Evolutionary conservation across 2,329 filamentous ascomycete genomes (phyloP).

Genomic region (Aspergillus alliaceus): DNA sequence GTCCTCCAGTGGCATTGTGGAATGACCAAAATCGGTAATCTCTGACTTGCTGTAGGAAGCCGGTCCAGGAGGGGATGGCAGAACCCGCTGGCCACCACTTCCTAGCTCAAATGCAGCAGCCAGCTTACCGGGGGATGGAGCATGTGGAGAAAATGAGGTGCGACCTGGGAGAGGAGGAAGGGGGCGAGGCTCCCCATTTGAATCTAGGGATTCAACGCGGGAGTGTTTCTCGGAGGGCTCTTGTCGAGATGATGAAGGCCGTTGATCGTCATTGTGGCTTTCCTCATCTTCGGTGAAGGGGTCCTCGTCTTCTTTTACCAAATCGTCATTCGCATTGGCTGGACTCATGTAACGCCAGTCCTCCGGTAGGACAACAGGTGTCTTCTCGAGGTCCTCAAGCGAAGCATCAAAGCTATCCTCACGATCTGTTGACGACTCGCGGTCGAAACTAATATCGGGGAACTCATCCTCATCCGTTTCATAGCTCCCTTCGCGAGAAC

Average conservation of each 20-base stretch:
- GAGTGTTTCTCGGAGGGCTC: conserved; percentile 42
- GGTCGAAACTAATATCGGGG: conserved; percentile 62
- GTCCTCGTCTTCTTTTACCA: conserved; percentile 60
- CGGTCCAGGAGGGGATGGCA: conserved; percentile 71
- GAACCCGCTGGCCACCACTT: conserved; percentile 63
- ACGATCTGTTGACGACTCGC: conserved; percentile 60
- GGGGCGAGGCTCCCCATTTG: conserved; percentile 78
- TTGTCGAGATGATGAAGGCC: conserved; percentile 48
- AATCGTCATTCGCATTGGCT: conserved; percentile 57
- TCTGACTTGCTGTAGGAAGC: conserved; percentile 73
- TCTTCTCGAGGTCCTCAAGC: conserved; percentile 93
- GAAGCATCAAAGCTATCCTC: conserved; percentile 96
- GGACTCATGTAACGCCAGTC: conserved; percentile 84
- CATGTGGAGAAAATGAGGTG: conserved; percentile 44
- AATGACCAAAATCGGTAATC: conserved; percentile 71
- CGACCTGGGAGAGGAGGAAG: conserved; percentile 74
- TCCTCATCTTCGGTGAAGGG: conserved; percentile 64
- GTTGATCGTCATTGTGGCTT: conserved; percentile 64
- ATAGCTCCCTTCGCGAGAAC: conserved; percentile 89
- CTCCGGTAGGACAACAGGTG: conserved; percentile 93
- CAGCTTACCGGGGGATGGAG: conserved; percentile 62
- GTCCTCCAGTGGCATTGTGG: conserved; percentile 81
- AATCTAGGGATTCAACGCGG: conserved; percentile 71
- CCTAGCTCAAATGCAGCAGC: conserved; percentile 72
- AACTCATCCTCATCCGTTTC: conserved; percentile 71